A percentile compares a stretch with the other conserved stretches of the same genome.
Evolutionary conservation across 73 alveolate genomes (phyloP).

Genomic region (Breviolum minutum): DNA sequence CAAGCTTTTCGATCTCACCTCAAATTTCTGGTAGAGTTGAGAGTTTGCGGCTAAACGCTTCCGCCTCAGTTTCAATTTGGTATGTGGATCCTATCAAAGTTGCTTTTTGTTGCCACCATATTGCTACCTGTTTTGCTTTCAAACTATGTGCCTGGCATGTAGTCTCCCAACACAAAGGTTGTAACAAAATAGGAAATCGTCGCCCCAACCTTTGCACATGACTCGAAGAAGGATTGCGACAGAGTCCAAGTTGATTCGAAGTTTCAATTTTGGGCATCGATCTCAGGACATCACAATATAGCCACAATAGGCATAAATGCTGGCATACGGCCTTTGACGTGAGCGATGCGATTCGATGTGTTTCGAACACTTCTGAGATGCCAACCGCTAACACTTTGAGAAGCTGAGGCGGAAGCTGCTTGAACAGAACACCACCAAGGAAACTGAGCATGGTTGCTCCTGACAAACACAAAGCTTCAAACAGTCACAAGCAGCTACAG

Average conservation of each 20-base stretch:
- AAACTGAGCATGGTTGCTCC: conserved; percentile 90
- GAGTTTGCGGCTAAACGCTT: conserved; percentile 75
- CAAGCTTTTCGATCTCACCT: not conserved
- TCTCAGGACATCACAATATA: conserved; percentile 38
- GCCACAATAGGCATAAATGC: conserved; percentile 76
- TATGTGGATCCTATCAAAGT: not conserved
- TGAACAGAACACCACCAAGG: conserved; percentile 72
- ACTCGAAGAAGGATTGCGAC: not conserved
- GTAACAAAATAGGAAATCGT: conserved; percentile 60
- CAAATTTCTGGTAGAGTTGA: conserved; percentile 70
- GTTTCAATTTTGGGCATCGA: not conserved
- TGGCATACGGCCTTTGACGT: conserved; percentile 38
- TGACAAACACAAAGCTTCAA: not conserved
- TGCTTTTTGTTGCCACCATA: not conserved
- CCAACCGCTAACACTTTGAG: too few species aligned
- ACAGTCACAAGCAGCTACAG: not conserved
- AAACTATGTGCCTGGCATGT: conserved; percentile 25
- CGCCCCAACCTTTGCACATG: conserved; percentile 38
- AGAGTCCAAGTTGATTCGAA: too few species aligned
- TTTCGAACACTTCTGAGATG: too few species aligned
- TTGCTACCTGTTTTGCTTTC: not conserved
- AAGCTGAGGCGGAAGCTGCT: not conserved
- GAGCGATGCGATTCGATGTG: not conserved
- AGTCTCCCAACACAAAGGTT: conserved; percentile 85
- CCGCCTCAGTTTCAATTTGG: conserved; percentile 15